These are phyloP conservation scores for Trametes hirsuta DNA, from an alignment of 1,284 basidiomycete genomes.

Conservation along the genomic window DNA sequence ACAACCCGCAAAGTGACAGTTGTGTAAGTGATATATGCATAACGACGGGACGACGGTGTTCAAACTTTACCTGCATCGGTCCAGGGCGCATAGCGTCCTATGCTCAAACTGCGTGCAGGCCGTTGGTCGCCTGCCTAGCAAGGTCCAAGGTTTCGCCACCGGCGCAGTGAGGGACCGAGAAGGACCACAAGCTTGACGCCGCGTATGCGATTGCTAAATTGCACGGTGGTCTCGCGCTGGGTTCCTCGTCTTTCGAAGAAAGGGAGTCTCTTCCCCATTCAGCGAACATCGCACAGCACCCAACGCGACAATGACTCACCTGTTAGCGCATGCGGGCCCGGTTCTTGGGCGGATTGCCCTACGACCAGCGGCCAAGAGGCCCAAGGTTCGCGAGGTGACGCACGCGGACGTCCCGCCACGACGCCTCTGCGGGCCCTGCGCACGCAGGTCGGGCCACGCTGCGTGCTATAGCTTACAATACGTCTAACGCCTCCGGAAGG, in stretches of 20 bases:
- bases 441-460: neutral
- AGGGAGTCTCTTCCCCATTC: neutral
- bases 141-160: too few species aligned
- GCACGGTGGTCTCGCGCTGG: neutral
- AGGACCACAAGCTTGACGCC: neutral
- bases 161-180: too few species aligned
- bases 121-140: too few species aligned
- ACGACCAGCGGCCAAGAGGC: neutral
- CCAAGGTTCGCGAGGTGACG: neutral
- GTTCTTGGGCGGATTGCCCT: conserved; percentile 3
- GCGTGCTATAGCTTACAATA: neutral
- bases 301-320: neutral
- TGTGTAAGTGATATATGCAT: too few species aligned
- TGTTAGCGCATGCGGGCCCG: neutral
- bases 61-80: too few species aligned
- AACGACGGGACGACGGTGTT: too few species aligned
- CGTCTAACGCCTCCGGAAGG: conserved; percentile 11
- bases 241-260: conserved; percentile 14
- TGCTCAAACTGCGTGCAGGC: too few species aligned
- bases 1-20: too few species aligned
- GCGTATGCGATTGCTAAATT: neutral
- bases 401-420: neutral
- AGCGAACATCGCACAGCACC: neutral
- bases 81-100: too few species aligned
- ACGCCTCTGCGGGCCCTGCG: neutral